Evolutionary conservation across 306 rosid species (phyloP), one percentile per base, ranked within the genome.

Genomic region (Castanea sativa): DNA sequence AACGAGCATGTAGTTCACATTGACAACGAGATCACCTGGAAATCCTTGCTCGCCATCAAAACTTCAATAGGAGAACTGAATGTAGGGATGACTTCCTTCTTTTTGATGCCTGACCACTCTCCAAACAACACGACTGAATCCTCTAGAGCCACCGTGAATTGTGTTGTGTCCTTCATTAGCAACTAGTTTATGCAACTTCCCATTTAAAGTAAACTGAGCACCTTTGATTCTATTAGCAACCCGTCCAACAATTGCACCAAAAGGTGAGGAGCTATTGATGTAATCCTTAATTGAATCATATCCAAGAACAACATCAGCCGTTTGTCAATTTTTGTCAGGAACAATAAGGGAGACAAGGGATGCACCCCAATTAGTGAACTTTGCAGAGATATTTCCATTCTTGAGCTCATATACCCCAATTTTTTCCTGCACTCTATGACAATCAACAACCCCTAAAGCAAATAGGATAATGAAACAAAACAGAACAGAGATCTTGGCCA

Each of bases 151-250:
- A 84, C 98, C 97, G 80, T 94, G 94, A 73, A 94, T 89, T 27
- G 86, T 83, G 68, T 89, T 92, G 77, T 90, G 90, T 73, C 90
- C 91, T 64, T 83, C 90, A 82, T 94, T 94, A 45, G 94, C 88
- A 79, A 85, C 83, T 78, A 94, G 68, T 86, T 88, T 92, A 84
- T 88, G 90, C 23, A 74, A 88, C 20, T 69, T 81, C 76, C 97
- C 90, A 25, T 92, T 75, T 38, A 90, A 74, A 58, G 80, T 88
- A 76, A 90, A 94, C 32, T 86, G 89, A 20, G 98, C 97, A 32
- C 96, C 94, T 10, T 91, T 92, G 18, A 94, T 87, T 84, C 98
- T 86, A 75, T 92, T 94, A 13, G 98, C 98, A 70, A 92, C 90
- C 23, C 98, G 57, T 69, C 98, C 98, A 41, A 94, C 92, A 23